Evolutionary conservation across 768 basidiomycete species (phyloP), one percentile per base, ranked within the genome.

Genomic region (Tylopilus vinaceipallidus): DNA sequence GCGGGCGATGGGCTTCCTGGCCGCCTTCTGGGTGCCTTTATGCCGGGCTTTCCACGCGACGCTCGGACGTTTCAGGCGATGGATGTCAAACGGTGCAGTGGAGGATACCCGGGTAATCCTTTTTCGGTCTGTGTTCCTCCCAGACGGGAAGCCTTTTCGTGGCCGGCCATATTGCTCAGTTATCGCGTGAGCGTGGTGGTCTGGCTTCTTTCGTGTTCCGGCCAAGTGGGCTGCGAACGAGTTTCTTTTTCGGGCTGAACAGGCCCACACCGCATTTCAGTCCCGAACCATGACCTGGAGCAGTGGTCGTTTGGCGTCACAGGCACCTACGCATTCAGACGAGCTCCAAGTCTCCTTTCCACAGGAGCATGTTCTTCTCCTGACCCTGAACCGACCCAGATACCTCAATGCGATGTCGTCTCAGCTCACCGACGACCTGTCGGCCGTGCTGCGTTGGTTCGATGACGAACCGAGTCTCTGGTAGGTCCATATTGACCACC

Each of bases 401-500:
- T 64, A 75, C 6, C 77, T 89, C 62, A 92, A 94, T 59, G 88
- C 91, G 1, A 79, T 93, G 74, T 81, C 81, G 0, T 77, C 79
- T 7, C 70, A 66, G 6, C 81, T 91, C 75, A 59, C 70, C 14
- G 55, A 63, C 1, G 84, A 84, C 63, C 62, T 90, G 23, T 66
- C 74, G 32, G 53, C 43, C 2, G 59, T 85, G 5, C 64, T 91
- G 26, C 73, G 80, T 51, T 91, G 88, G 87, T 90, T 91, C 58
- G 86, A 90, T 54, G 68, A 76, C 1, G 86, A 90, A 45, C 75
- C 84, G 14, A 70, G 71, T 41, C 66, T 91, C n/a, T 91, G 90
- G 89, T 88, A 59, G 14, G 77, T 71, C 30, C 10, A 14, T 11
- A 1, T 37, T 26, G 5, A 23, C 16, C 33, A 2, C 1, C 35